A percentile compares a stretch with the other conserved stretches of the same genome.
Evolutionary conservation across 139 green algal species (phyloP).

Genomic region (Gonium pectorale): DNA sequence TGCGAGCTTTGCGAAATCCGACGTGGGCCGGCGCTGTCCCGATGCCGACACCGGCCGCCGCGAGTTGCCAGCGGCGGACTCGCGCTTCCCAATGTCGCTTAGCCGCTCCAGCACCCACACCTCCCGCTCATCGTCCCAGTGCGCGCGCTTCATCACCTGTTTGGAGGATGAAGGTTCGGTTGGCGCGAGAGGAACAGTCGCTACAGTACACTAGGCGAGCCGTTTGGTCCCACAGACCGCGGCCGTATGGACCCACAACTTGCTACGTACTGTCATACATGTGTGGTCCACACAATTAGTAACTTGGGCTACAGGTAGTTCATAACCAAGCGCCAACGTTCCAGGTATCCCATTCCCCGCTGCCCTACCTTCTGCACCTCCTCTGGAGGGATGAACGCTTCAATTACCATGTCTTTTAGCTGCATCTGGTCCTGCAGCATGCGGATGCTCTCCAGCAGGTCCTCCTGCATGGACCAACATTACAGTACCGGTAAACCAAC

Average conservation of each 20-base stretch:
- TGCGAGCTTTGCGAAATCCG: slow-evolving; percentile 70
- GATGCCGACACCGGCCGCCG: slow-evolving; percentile 55
- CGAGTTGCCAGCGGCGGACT: slow-evolving; percentile 14
- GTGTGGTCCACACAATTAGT: no score
- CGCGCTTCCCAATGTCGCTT: slow-evolving; percentile 57
- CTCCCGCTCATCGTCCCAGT: slow-evolving; percentile 81
- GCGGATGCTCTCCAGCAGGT: slow-evolving; percentile 76
- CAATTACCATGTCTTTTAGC: slow-evolving; percentile 86
- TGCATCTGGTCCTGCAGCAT: slow-evolving; percentile 83
- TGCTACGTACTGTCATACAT: no score
- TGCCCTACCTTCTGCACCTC: slow-evolving; percentile 79
- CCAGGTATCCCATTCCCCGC: no score
- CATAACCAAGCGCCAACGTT: no score
- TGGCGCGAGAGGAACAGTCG: no score
- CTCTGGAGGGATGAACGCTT: slow-evolving; percentile 81
- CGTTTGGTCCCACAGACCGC: no score
- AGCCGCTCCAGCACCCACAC: slow-evolving; percentile 76
- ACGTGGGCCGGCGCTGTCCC: slow-evolving; percentile 65
- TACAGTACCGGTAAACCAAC: no score
- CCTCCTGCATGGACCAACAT: slow-evolving; percentile 59
- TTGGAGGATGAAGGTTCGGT: no score
- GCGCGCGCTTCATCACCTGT: slow-evolving; percentile 70
- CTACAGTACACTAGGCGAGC: no score
- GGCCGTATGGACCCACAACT: no score
- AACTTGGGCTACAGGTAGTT: no score